Conservation (phyloP, 1,284 basidiomycete species). For the Termitomyces sp. region DNA sequence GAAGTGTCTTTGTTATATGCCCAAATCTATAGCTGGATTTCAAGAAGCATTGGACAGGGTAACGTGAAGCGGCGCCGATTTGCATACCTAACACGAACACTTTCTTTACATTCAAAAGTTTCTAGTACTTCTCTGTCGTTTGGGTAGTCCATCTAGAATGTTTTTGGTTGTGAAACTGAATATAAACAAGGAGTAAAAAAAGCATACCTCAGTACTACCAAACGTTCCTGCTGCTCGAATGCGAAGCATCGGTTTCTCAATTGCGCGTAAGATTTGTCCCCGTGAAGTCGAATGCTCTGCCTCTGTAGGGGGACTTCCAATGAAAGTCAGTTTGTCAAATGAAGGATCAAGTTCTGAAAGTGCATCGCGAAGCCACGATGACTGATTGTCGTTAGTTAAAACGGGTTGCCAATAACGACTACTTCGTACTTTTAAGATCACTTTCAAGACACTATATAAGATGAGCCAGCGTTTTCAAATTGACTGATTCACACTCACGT, state of each 20-base stretch:
- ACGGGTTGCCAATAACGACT: neutral
- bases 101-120: conserved; percentile 71
- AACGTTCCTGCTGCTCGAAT: conserved; percentile 77
- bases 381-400: conserved; percentile 37
- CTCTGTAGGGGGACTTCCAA: conserved; percentile 58
- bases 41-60: neutral
- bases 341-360: conserved; percentile 86
- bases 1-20: conserved; percentile 64
- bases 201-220: conserved; percentile 73
- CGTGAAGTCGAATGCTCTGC: conserved; percentile 23
- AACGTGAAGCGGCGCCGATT: neutral
- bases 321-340: conserved; percentile 77
- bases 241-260: conserved; percentile 58
- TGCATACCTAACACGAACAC: conserved; percentile 70
- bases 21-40: conserved; percentile 70
- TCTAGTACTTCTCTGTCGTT: conserved; percentile 88
- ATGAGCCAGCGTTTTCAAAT: neutral
- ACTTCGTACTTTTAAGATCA: conserved; percentile 75
- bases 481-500: conserved; percentile 44
- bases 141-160: conserved; percentile 84
- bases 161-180: neutral
- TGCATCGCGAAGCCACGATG: conserved; percentile 88
- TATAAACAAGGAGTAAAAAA: neutral
- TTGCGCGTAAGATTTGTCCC: conserved; percentile 23
- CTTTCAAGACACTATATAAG: conserved; percentile 58